phyloP scores from a whole-genome alignment of 2,329 filamentous ascomycete species.

The Setomelanomma holmii region DNA sequence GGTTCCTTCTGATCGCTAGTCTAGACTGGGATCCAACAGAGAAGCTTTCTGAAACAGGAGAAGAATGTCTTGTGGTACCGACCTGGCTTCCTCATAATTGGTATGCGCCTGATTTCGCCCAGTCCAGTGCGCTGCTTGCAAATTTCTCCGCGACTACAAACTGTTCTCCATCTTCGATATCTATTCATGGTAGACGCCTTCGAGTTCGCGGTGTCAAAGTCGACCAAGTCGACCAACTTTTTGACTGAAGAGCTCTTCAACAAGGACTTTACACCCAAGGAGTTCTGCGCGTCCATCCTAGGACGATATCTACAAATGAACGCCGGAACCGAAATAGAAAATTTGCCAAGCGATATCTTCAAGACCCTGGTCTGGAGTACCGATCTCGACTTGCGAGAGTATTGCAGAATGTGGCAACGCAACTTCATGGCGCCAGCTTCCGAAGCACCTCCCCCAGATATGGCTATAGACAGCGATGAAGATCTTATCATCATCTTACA shows the following conservation, averaged over 20 bases:
- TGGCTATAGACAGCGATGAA: not conserved
- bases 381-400: not conserved
- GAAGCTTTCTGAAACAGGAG: not conserved
- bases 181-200: not conserved
- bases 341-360: not conserved
- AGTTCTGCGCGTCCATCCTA: conserved; percentile 2
- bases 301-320: not conserved
- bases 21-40: not conserved
- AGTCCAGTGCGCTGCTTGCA: not conserved
- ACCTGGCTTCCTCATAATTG: not conserved
- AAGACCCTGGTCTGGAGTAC: not conserved
- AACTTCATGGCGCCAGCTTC: not conserved
- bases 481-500: not conserved
- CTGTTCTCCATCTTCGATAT: not conserved
- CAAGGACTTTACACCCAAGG: not conserved
- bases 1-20: not conserved
- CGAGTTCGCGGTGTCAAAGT: not conserved
- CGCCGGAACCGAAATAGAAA: not conserved
- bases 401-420: not conserved
- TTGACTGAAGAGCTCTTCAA: no score
- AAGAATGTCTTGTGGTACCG: not conserved
- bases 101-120: not conserved
- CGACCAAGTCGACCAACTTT: not conserved
- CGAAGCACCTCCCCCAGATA: not conserved
- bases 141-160: not conserved